Base-by-base conservation (phyloP, 306 rosid genomes). In the Lathyrus tuberosus region DNA sequence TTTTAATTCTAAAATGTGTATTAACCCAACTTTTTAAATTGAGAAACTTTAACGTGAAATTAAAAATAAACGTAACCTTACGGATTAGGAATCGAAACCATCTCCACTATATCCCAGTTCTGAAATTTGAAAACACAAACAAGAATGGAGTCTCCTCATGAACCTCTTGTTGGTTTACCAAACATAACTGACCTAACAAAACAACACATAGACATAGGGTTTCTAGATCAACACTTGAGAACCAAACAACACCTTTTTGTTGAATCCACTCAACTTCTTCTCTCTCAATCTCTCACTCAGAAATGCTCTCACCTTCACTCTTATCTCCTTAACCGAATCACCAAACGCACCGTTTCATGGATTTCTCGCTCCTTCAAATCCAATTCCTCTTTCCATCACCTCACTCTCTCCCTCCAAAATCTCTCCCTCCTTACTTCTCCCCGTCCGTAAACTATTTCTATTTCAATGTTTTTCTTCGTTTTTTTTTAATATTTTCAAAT, bases 381-480 rank as follows among this genome's bases (percentile, higher is more conserved):
- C 58, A 82, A 82, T 69, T 71, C 77, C 2, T 69, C 84, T 1
- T 63, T 85, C 46, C 69, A 78, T 1, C 56, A 37, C 6, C 85
- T 89, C 81, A 49, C 46, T 44, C 61, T 58, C 60, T n/a, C 43
- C 2, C 84, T 85, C 3, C 85, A 78, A 51, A 76, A 81, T 74
- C 87, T 89, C 80, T 71, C 81, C 75, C 87, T 81, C 62, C 80
- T 72, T 72, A 85, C 84, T n/a, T 80, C 85, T 17, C 82, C 70
- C 15, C 66, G 95, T 88, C 38, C 5, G 90, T 66, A 46, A n/a
- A 43, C 3, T 22, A n/a, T 5, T 5, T 0, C 14, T 28, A 8
- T 13, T 10, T 4, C 1, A 14, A 2, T 20, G 1, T 11, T 1
- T 44, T 2, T 10, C 5, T 5, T 11, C 0, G 2, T 5, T 54